phyloP scores from a whole-genome alignment of 192 early-diverging fungal genomes.

The Entophlyctis luteolus region DNA sequence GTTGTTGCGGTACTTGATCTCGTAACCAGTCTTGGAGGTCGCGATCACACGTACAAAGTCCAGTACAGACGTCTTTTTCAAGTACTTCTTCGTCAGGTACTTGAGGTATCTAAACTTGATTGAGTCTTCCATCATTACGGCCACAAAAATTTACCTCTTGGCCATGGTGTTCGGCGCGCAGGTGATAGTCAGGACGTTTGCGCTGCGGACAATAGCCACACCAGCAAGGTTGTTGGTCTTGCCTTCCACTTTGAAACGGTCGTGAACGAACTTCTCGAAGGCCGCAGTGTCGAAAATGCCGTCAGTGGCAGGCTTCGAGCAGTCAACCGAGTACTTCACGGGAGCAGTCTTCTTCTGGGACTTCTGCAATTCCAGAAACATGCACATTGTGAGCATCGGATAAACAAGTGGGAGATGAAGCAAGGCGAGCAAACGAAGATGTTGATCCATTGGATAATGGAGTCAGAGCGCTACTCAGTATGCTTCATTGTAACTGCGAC shows the following conservation, averaged over 20 bases:
- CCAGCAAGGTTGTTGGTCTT: constrained; percentile 91
- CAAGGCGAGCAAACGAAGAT: no score
- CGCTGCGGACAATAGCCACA: constrained; percentile 78
- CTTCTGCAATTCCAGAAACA: background rate
- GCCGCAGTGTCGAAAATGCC: constrained; percentile 94
- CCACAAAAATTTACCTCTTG: no score
- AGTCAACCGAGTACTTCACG: constrained; percentile 88
- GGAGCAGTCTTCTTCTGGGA: constrained; percentile 41
- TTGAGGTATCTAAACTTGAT: no score
- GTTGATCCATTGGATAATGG: no score
- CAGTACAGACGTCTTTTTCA: constrained; percentile 98
- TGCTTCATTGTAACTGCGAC: no score
- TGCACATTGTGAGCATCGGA: background rate
- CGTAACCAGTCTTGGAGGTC: constrained; percentile 81
- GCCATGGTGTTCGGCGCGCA: constrained; percentile 71
- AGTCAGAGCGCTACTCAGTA: no score
- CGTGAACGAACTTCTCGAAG: constrained; percentile 98
- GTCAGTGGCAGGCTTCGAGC: constrained; percentile 86
- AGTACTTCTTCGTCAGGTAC: constrained; percentile 99
- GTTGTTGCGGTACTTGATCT: constrained; percentile 95
- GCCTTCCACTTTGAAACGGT: constrained; percentile 96
- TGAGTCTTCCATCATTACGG: no score
- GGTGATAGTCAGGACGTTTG: constrained; percentile 69
- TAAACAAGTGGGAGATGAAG: background rate
- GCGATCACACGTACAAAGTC: constrained; percentile 98